phyloP scores from a whole-genome alignment of 441 rosid genomes.

The Melastoma candidum region DNA sequence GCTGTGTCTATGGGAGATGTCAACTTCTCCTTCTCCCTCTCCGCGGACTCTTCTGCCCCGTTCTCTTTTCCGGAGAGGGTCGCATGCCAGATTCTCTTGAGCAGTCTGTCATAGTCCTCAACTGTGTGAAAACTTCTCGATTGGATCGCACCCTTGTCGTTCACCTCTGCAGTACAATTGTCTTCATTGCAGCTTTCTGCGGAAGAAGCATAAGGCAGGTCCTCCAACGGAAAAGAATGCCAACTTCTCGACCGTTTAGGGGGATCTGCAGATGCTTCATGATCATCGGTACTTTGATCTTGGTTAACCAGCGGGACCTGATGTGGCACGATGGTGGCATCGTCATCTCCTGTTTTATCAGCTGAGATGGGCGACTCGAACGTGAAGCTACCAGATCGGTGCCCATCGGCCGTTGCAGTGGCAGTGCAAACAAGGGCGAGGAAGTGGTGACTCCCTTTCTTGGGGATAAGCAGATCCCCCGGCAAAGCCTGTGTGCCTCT shows the following conservation, averaged over 20 bases:
- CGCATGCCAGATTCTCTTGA: constrained; percentile 9
- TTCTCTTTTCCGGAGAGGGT: neutral
- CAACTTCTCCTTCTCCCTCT: no score
- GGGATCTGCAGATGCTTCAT: constrained; percentile 2
- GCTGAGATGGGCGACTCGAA: constrained; percentile 5
- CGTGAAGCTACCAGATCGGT: constrained; percentile 6
- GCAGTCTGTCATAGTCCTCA: constrained; percentile 30
- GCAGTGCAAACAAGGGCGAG: constrained; percentile 19
- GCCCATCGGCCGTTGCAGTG: constrained; percentile 7
- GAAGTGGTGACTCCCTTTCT: constrained; percentile 17
- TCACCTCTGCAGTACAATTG: constrained; percentile 3
- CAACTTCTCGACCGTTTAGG: constrained; percentile 23
- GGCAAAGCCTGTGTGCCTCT: constrained; percentile 4
- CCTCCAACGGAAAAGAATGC: constrained; percentile 13
- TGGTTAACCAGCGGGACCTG: neutral
- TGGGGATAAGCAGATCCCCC: constrained; percentile 9
- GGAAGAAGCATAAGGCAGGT: neutral
- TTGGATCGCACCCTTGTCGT: constrained; percentile 4
- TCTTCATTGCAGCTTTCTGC: constrained; percentile 3
- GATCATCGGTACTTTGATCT: no score
- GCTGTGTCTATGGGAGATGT: no score
- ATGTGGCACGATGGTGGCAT: neutral
- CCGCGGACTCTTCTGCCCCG: no score
- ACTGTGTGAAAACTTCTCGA: constrained; percentile 32
- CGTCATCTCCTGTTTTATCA: constrained; percentile 2